Percentiles rank a stretch among this genome's conserved stretches.
phyloP scores from a whole-genome alignment of 2,329 filamentous ascomycete species.

The Beauveria sp. region DNA sequence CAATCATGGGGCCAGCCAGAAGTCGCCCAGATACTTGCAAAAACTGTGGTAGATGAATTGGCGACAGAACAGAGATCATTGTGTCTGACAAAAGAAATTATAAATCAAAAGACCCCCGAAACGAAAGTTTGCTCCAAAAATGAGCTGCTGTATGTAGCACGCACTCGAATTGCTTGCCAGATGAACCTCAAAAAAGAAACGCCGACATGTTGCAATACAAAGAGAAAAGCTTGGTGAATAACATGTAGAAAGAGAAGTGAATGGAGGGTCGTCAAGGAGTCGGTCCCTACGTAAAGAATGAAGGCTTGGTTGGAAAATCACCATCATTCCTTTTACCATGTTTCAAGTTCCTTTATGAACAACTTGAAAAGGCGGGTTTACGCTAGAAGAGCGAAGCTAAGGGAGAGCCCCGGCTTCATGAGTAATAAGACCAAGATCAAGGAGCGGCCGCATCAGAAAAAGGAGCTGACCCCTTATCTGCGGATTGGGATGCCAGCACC shows the following conservation, averaged over 20 bases:
- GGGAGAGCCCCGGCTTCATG: background rate
- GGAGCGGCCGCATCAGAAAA: background rate
- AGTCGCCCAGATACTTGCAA: background rate
- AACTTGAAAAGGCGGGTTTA: background rate
- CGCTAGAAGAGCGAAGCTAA: background rate
- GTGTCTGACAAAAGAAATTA: background rate
- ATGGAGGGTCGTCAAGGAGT: background rate
- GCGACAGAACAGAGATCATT: background rate
- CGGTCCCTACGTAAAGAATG: background rate
- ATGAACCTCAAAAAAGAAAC: background rate
- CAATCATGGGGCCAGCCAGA: background rate
- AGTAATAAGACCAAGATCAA: background rate
- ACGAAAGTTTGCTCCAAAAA: background rate
- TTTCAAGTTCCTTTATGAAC: background rate
- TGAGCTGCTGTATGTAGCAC: background rate
- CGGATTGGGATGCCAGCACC: constrained; percentile 49
- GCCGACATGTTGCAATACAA: background rate
- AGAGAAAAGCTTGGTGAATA: background rate
- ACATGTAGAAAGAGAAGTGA: constrained; percentile 1
- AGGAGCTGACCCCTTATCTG: constrained; percentile 33
- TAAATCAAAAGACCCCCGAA: background rate
- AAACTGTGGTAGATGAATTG: background rate
- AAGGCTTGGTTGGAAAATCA: background rate
- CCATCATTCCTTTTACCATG: background rate
- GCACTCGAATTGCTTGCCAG: background rate